phyloP scores from a whole-genome alignment of 768 basidiomycete species.

The Tricholoma hemisulphureum region DNA sequence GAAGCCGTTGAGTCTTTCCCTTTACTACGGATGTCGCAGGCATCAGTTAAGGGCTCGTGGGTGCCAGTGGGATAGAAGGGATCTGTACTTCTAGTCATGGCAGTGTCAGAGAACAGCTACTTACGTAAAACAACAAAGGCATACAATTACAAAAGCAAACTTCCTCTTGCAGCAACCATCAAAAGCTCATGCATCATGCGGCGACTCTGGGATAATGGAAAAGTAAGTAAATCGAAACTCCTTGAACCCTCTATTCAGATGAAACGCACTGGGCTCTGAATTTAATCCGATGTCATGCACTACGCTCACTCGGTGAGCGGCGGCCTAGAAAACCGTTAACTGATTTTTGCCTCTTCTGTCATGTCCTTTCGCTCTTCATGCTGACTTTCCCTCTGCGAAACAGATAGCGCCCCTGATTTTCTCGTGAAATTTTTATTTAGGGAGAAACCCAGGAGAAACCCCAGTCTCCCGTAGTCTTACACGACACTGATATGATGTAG shows the following conservation, averaged over 20 bases:
- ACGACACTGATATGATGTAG: no score
- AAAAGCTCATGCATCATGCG: no score
- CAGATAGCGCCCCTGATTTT: no score
- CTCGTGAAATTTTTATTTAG: no score
- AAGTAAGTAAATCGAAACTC: neutral
- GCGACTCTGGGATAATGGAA: no score
- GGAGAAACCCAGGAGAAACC: no score
- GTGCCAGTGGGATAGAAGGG: neutral
- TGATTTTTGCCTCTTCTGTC: slow-evolving; percentile 4
- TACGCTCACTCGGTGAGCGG: slow-evolving; percentile 29
- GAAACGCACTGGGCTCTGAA: slow-evolving; percentile 67
- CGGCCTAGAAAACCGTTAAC: slow-evolving; percentile 36
- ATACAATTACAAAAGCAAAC: no score
- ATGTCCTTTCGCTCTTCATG: neutral
- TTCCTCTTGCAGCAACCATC: no score
- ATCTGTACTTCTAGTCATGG: neutral
- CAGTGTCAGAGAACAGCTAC: neutral
- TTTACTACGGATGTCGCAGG: slow-evolving; percentile 9
- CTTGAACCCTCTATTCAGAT: slow-evolving; percentile 25
- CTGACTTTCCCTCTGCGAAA: neutral
- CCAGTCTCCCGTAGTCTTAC: no score
- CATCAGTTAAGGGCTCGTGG: slow-evolving; percentile 1
- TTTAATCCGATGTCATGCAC: slow-evolving; percentile 26
- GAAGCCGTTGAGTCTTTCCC: slow-evolving; percentile 14
- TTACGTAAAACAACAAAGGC: neutral